Conservation (phyloP, 2,329 filamentous ascomycete species). For the Colletotrichum tanaceti region DNA sequence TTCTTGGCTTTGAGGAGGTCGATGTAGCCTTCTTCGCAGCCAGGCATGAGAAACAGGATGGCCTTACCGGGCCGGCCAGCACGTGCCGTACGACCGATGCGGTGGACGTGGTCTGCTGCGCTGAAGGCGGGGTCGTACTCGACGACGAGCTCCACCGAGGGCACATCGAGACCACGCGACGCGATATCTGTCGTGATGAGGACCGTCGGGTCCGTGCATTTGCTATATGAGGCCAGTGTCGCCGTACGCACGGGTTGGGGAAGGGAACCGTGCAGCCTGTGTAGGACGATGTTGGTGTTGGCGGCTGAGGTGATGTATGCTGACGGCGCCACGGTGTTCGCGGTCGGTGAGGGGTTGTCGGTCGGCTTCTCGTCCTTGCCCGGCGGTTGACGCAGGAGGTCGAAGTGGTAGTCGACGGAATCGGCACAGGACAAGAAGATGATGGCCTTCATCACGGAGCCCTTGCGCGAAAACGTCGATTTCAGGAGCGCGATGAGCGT, state of each 20-base stretch:
- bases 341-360: constrained; percentile 48
- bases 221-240: constrained; percentile 83
- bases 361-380: constrained; percentile 40
- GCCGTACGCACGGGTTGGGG: constrained; percentile 88
- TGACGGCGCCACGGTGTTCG: constrained; percentile 74
- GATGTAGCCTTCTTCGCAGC: constrained; percentile 92
- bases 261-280: constrained; percentile 92
- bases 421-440: constrained; percentile 97
- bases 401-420: constrained; percentile 96
- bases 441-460: constrained; percentile 95
- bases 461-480: constrained; percentile 86
- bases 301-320: constrained; percentile 79
- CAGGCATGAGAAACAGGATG: constrained; percentile 89
- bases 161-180: constrained; percentile 93
- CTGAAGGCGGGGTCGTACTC: constrained; percentile 97
- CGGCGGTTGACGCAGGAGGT: constrained; percentile 70
- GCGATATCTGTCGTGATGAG: constrained; percentile 96
- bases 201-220: constrained; percentile 79
- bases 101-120: constrained; percentile 91
- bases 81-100: constrained; percentile 93
- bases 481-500: constrained; percentile 87
- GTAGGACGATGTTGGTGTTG: constrained; percentile 79
- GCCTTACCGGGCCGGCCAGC: constrained; percentile 90
- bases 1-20: constrained; percentile 67
- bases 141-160: constrained; percentile 92